Evolutionary conservation across 2,329 filamentous ascomycete species (phyloP).

Genomic region (Exophiala alcalophila): DNA sequence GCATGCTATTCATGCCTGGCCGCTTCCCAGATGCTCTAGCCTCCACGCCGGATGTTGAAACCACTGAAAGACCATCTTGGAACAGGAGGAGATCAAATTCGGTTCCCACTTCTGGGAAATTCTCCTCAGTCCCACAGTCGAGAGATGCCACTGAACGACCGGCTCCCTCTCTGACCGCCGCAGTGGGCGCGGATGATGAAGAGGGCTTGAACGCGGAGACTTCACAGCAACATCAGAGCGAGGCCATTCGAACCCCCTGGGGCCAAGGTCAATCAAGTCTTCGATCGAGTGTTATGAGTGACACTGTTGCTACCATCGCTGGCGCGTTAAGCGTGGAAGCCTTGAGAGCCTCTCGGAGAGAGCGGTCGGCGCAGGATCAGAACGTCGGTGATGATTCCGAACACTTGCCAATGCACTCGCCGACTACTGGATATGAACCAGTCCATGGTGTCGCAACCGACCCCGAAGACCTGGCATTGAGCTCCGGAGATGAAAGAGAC

Average conservation of each 20-base stretch:
- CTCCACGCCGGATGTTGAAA: not conserved
- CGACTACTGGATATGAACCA: not conserved
- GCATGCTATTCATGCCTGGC: slow-evolving; percentile 28
- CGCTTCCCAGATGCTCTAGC: slow-evolving; percentile 15
- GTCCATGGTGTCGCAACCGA: slow-evolving; percentile 7
- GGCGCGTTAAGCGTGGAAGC: slow-evolving; percentile 29
- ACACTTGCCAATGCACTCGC: not conserved
- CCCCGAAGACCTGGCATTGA: slow-evolving; percentile 16
- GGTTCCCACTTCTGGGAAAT: slow-evolving; percentile 12
- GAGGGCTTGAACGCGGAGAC: not conserved
- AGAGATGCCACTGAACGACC: not conserved
- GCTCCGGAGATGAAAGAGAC: slow-evolving; percentile 11
- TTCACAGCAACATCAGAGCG: not conserved
- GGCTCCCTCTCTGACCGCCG: too few relatives aligned
- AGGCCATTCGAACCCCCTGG: too few relatives aligned
- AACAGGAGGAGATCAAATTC: slow-evolving; percentile 23
- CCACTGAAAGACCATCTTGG: slow-evolving; percentile 9
- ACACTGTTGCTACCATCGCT: slow-evolving; percentile 29
- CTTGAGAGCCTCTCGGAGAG: slow-evolving; percentile 17
- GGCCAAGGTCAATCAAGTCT: not conserved
- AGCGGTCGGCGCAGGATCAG: slow-evolving; percentile 5
- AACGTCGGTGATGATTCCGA: slow-evolving; percentile 11
- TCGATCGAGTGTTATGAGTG: slow-evolving; percentile 17
- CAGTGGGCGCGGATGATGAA: not conserved
- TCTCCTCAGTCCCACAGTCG: slow-evolving; percentile 1